Percentiles rank a stretch among this genome's conserved stretches.
Conservation (phyloP, 2,329 filamentous ascomycete species). For the Mariannaea sp. region DNA sequence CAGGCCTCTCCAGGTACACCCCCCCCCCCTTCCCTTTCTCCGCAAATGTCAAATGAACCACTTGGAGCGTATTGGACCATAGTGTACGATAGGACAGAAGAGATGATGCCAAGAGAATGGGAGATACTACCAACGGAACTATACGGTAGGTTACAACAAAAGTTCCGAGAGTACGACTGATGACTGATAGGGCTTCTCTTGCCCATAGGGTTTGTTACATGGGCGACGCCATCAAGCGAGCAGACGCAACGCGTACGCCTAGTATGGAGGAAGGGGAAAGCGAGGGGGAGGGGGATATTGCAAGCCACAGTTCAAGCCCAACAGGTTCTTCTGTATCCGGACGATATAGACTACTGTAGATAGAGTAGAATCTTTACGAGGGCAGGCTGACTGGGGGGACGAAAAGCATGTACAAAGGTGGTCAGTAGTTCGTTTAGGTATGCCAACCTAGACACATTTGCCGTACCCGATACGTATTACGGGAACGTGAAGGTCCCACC, state of each 20-base stretch:
- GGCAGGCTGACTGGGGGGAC: no score
- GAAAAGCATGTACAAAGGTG: no score
- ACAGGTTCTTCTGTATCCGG: no score
- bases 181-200: neutral
- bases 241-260: neutral
- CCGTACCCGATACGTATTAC: no score
- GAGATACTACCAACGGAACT: neutral
- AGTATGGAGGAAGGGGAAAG: no score
- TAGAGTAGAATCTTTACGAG: no score
- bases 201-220: neutral
- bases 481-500: conserved; percentile 3
- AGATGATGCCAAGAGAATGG: neutral
- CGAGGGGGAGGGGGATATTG: no score
- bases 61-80: neutral
- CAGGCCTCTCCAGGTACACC: neutral
- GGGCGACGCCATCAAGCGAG: neutral
- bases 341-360: no score
- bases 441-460: no score
- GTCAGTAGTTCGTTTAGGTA: no score
- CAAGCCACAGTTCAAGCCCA: no score
- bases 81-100: neutral
- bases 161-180: neutral
- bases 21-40: neutral
- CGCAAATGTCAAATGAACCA: neutral
- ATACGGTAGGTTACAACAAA: neutral